These are phyloP conservation scores for Stachybotrys elegans DNA, from an alignment of 2,329 filamentous ascomycete species.

Conservation along the genomic window DNA sequence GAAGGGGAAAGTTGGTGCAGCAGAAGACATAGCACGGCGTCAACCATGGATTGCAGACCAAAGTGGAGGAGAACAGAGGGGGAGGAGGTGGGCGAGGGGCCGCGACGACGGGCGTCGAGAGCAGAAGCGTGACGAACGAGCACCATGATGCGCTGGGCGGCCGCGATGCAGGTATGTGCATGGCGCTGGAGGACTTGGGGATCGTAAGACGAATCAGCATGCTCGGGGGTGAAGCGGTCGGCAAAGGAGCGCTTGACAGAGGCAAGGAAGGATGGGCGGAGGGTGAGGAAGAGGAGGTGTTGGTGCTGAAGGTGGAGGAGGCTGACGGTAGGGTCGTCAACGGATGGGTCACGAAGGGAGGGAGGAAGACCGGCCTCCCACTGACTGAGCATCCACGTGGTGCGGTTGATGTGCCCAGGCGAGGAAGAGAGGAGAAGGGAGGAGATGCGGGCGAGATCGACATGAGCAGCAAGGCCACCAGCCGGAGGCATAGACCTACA, in stretches of 20 bases:
- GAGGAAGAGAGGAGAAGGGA: constrained; percentile 22
- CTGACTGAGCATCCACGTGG: constrained; percentile 34
- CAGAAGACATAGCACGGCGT: constrained; percentile 42
- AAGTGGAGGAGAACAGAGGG: constrained; percentile 29
- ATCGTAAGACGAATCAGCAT: constrained; percentile 14
- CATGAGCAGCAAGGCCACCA: constrained; percentile 38
- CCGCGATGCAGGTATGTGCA: constrained; percentile 34
- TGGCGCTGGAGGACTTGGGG: constrained; percentile 19
- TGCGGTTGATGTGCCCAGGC: constrained; percentile 28
- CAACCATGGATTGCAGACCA: constrained; percentile 45
- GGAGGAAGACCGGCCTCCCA: constrained; percentile 35
- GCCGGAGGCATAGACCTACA: constrained; percentile 39
- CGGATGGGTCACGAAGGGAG: constrained; percentile 27
- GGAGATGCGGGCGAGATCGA: constrained; percentile 42
- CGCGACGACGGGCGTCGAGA: constrained; percentile 29
- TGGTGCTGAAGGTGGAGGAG: constrained; percentile 46
- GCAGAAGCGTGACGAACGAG: constrained; percentile 35
- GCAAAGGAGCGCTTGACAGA: constrained; percentile 42
- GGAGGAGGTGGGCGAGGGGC: background rate
- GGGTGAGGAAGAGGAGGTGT: constrained; percentile 42
- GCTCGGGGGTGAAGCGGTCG: constrained; percentile 28
- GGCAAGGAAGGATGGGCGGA: constrained; percentile 42
- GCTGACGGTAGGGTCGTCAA: constrained; percentile 36
- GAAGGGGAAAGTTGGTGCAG: constrained; percentile 40
- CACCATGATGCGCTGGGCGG: constrained; percentile 39